Evolutionary conservation across 331 rosid genomes (phyloP).

Genomic region (Erythrophleum ivorense): DNA sequence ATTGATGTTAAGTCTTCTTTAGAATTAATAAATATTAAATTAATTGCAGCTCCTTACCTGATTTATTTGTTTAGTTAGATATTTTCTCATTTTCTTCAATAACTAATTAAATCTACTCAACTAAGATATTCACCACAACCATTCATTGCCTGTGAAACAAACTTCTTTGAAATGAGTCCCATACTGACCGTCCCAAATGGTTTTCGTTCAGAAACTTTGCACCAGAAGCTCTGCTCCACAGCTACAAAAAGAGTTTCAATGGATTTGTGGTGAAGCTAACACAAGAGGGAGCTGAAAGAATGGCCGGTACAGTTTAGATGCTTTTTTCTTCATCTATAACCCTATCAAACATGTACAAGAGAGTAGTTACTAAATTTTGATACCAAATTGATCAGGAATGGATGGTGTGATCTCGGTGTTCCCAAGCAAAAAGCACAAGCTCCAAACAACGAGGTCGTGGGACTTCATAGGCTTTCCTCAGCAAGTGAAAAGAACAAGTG

Average conservation of each 20-base stretch:
- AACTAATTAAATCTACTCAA: too few species aligned
- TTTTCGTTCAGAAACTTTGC: neutral
- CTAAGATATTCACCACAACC: too few species aligned
- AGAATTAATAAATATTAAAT: too few species aligned
- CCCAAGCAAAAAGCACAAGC: neutral
- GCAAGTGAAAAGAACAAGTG: neutral
- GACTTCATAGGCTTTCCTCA: conserved; percentile 38
- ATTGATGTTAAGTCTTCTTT: too few species aligned
- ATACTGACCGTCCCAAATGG: neutral
- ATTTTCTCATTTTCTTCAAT: too few species aligned
- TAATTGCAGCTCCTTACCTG: too few species aligned
- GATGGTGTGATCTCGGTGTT: conserved; percentile 17
- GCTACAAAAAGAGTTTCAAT: conserved; percentile 32
- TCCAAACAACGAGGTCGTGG: conserved; percentile 35
- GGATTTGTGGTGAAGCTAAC: conserved; percentile 34
- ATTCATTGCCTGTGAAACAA: neutral
- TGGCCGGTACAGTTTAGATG: conserved; percentile 9
- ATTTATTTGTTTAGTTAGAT: too few species aligned
- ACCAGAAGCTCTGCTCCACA: conserved; percentile 20
- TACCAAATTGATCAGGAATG: neutral
- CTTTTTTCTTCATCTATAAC: neutral
- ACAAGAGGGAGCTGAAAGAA: conserved; percentile 29
- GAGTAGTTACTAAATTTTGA: neutral
- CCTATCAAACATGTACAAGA: neutral
- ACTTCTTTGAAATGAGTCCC: neutral